Evolutionary conservation across 2,329 filamentous ascomycete genomes (phyloP), one percentile per base, ranked within the genome.

Genomic region (Cylindrodendrum hubeiense): DNA sequence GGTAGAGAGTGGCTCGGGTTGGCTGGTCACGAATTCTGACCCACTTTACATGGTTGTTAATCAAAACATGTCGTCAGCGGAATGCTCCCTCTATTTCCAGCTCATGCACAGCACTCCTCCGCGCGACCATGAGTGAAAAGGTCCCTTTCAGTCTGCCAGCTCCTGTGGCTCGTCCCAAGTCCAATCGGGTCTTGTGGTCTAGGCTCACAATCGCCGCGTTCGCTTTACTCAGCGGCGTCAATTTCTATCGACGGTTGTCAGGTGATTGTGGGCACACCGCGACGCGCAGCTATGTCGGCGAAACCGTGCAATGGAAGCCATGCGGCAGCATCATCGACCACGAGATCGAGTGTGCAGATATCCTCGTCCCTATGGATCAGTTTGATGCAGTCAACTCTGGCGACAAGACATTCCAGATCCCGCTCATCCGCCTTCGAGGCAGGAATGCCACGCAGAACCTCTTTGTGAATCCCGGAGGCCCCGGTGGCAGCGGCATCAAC

Each of bases 401-500:
- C 5, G 67, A 78, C 70, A 80, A 80, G 70, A 81, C 76, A 7
- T 85, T 85, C 65, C 78, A 71, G 43, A 77, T 85, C 49, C 81
- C 84, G 5, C 71, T 86, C 4, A 76, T 84, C n/a, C 81, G 84
- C n/a, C 62, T 84, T 61, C 79, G 83, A 22, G 81, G 79, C 21
- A 75, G 75, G 30, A 78, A 82, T n/a, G 79, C 81, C 12, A 82
- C 79, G 13, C 75, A 78, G 49, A 83, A 82, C 52, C 70, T 86
- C 19, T 68, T 86, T 0, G 71, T 85, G 15, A 85, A 85, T 64
- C 82, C 83, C 0, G 84, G 84, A 44, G 84, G 85, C 0, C 84
- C 85, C 0, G 85, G 84, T 7, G 83, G 73, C 9, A 81, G 81
- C 44, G 84, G 84, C 3, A 67, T 80, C 13, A 69, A 75, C 3